phyloP scores from a whole-genome alignment of 176 grass and related monocot genomes.

The Carex cristatella region DNA sequence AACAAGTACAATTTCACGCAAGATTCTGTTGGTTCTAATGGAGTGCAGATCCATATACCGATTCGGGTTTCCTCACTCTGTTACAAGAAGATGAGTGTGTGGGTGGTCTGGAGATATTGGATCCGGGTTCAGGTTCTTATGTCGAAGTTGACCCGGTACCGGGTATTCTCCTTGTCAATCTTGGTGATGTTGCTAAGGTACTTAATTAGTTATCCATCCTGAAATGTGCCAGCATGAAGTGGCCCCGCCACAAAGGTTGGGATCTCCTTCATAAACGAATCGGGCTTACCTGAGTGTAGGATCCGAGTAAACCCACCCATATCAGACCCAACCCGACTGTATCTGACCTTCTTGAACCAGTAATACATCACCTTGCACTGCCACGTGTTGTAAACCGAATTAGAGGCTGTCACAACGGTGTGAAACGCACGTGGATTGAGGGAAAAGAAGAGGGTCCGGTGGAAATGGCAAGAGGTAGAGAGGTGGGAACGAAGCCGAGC shows the following conservation, averaged over 20 bases:
- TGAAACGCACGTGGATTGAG: slow-evolving; percentile 47
- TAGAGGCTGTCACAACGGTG: slow-evolving; percentile 74
- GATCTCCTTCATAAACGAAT: slow-evolving; percentile 71
- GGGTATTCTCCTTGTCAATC: slow-evolving; percentile 59
- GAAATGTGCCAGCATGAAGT: slow-evolving; percentile 50
- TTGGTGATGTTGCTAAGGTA: slow-evolving; percentile 76
- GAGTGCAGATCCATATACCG: slow-evolving; percentile 70
- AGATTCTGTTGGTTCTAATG: slow-evolving; percentile 46
- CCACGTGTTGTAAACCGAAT: slow-evolving; percentile 74
- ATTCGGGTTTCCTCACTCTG: slow-evolving; percentile 71
- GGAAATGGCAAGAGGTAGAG: slow-evolving; percentile 12
- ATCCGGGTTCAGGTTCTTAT: slow-evolving; percentile 36
- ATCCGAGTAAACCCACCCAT: slow-evolving; percentile 95
- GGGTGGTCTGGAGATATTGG: slow-evolving; percentile 65
- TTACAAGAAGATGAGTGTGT: slow-evolving; percentile 81
- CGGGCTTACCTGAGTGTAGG: slow-evolving; percentile 68
- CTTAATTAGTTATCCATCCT: neutral
- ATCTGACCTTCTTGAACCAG: slow-evolving; percentile 78
- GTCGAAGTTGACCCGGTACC: slow-evolving; percentile 37
- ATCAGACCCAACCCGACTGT: slow-evolving; percentile 31
- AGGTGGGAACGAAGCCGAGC: slow-evolving; percentile 18
- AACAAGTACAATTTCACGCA: slow-evolving; percentile 77
- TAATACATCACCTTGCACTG: slow-evolving; percentile 95
- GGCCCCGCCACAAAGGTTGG: slow-evolving; percentile 87
- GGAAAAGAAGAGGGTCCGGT: slow-evolving; percentile 17